phyloP scores from a whole-genome alignment of 306 rosid genomes.

The Quercus variabilis region DNA sequence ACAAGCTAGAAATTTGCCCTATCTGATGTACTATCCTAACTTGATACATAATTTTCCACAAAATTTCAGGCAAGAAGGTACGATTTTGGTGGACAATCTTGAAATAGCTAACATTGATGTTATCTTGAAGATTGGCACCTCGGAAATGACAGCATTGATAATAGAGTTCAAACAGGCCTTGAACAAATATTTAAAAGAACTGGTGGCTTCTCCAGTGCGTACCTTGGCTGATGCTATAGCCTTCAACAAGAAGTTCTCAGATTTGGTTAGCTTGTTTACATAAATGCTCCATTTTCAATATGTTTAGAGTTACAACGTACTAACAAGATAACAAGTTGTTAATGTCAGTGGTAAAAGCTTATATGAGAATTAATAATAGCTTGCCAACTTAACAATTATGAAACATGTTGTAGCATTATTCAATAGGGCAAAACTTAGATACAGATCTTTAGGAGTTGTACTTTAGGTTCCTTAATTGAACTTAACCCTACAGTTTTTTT shows the following conservation, averaged over 20 bases:
- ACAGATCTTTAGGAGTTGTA: too few species aligned
- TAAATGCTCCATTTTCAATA: not conserved
- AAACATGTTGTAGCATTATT: too few species aligned
- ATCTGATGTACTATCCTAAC: not conserved
- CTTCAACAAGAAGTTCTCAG: slow-evolving; percentile 16
- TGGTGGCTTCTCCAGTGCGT: slow-evolving; percentile 24
- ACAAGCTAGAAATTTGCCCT: not conserved
- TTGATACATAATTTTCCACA: too few species aligned
- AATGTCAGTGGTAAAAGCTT: too few species aligned
- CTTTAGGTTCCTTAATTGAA: too few species aligned
- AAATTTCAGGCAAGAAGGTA: slow-evolving; percentile 23
- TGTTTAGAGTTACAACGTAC: too few species aligned
- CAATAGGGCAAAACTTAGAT: too few species aligned
- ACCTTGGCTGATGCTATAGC: slow-evolving; percentile 27
- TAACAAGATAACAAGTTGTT: too few species aligned
- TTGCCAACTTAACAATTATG: too few species aligned
- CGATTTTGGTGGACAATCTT: slow-evolving; percentile 27
- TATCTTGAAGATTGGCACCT: slow-evolving; percentile 11
- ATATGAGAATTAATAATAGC: too few species aligned
- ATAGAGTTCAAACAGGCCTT: slow-evolving; percentile 34
- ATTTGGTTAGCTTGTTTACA: slow-evolving; percentile 13
- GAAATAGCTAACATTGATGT: slow-evolving; percentile 14
- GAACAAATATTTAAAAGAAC: slow-evolving; percentile 25
- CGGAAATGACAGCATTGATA: not conserved
- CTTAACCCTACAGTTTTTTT: too few species aligned